These are phyloP conservation scores for Aureobasidium musti DNA, from an alignment of 2,329 filamentous ascomycete species.

Conservation along the genomic window DNA sequence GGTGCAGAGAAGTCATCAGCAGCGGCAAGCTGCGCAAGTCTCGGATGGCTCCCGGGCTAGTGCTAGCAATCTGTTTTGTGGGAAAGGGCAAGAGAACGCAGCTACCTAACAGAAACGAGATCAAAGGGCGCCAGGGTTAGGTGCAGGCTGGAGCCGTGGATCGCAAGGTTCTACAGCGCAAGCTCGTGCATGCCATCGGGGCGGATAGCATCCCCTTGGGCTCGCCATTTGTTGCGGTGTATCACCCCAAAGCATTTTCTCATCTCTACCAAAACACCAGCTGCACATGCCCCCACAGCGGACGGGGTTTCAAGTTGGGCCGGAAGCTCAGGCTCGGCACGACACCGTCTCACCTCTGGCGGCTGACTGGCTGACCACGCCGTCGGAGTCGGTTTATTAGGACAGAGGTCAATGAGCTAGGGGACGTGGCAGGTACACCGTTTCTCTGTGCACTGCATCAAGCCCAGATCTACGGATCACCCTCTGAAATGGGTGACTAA, in stretches of 20 bases:
- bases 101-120: slow-evolving; percentile 5
- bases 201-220: slow-evolving; percentile 18
- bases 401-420: slow-evolving; percentile 24
- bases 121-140: slow-evolving; percentile 22
- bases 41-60: slow-evolving; percentile 30
- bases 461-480: slow-evolving; percentile 29
- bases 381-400: slow-evolving; percentile 22
- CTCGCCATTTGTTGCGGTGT: slow-evolving; percentile 21
- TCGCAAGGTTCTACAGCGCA: slow-evolving; percentile 29
- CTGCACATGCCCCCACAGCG: slow-evolving; percentile 27
- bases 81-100: slow-evolving; percentile 23
- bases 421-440: slow-evolving; percentile 28
- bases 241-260: slow-evolving; percentile 19
- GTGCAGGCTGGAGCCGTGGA: slow-evolving; percentile 28
- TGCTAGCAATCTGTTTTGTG: slow-evolving; percentile 23
- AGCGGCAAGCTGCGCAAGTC: slow-evolving; percentile 30
- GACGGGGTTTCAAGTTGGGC: slow-evolving; percentile 29
- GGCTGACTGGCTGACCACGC: slow-evolving; percentile 28
- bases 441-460: slow-evolving; percentile 26
- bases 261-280: slow-evolving; percentile 13
- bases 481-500: slow-evolving; percentile 33
- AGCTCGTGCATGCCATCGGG: slow-evolving; percentile 26
- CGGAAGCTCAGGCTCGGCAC: slow-evolving; percentile 29
- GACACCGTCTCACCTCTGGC: slow-evolving; percentile 28
- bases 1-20: slow-evolving; percentile 30